Percentiles rank a stretch among this genome's conserved stretches.
phyloP scores from a whole-genome alignment of 164 flowering plant species.

The Malania oleifera region DNA sequence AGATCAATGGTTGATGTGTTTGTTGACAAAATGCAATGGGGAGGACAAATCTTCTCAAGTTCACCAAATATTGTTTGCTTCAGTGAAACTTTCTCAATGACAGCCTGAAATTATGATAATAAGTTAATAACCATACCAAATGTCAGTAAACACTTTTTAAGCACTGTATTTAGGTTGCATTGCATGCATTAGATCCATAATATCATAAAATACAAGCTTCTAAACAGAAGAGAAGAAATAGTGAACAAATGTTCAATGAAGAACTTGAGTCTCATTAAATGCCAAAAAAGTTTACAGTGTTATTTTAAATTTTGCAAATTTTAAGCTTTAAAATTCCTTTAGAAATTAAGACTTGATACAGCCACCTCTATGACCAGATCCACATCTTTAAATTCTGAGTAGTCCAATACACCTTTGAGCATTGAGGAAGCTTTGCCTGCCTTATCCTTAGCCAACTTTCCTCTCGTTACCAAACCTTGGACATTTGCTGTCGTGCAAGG shows the following conservation, averaged over 20 bases:
- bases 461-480: slow-evolving; percentile 52
- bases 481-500: slow-evolving; percentile 58
- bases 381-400: slow-evolving; percentile 80
- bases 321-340: not conserved
- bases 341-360: not conserved
- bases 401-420: slow-evolving; percentile 83
- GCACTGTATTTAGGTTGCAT: slow-evolving; percentile 1
- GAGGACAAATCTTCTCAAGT: slow-evolving; percentile 78
- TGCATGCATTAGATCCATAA: too few relatives aligned
- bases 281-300: not conserved
- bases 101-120: slow-evolving; percentile 62
- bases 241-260: not conserved
- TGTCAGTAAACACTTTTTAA: not conserved
- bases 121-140: slow-evolving; percentile 1
- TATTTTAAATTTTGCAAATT: not conserved
- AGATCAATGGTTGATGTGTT: slow-evolving; percentile 97
- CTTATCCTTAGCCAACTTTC: slow-evolving; percentile 60
- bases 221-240: not conserved
- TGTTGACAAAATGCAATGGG: slow-evolving; percentile 89
- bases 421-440: slow-evolving; percentile 58
- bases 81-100: slow-evolving; percentile 63
- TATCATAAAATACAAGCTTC: not conserved
- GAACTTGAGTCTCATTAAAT: not conserved
- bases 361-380: slow-evolving; percentile 97
- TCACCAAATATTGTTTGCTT: slow-evolving; percentile 87